Conservation (phyloP, 495 filamentous ascomycete species). For the Penicillium ochrochloron region DNA sequence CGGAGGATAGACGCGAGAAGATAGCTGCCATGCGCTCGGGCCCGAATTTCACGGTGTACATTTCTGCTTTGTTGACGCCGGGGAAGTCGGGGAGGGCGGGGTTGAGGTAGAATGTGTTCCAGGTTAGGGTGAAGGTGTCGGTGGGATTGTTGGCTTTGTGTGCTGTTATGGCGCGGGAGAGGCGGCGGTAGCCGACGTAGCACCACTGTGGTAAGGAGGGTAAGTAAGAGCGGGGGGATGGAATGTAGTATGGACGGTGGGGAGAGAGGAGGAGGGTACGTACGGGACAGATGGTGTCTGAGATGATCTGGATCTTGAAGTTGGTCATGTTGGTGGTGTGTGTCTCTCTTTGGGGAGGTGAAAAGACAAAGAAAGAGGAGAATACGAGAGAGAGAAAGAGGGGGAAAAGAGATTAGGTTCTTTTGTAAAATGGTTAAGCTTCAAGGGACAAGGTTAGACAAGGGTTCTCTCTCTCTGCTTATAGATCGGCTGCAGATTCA, state of each 20-base stretch:
- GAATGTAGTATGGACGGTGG: not conserved
- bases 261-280: slow-evolving; percentile 17
- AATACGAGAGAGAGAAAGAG: not conserved
- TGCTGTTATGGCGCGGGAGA: slow-evolving; percentile 68
- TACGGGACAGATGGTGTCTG: slow-evolving; percentile 78
- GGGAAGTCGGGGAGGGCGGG: slow-evolving; percentile 59
- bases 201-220: slow-evolving; percentile 56
- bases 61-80: slow-evolving; percentile 59
- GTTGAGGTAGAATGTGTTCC: slow-evolving; percentile 83
- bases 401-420: not conserved
- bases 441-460: not conserved
- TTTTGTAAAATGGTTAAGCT: not conserved
- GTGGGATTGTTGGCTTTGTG: slow-evolving; percentile 62
- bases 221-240: slow-evolving; percentile 13
- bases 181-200: slow-evolving; percentile 79
- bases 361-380: not conserved
- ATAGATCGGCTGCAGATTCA: slow-evolving; percentile 2
- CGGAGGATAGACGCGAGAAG: slow-evolving; percentile 55
- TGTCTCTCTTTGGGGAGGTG: not conserved
- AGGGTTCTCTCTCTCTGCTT: not conserved
- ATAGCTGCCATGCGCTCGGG: slow-evolving; percentile 59
- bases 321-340: slow-evolving; percentile 63
- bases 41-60: slow-evolving; percentile 64
- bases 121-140: slow-evolving; percentile 73
- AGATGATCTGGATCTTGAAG: slow-evolving; percentile 75